These are phyloP conservation scores for Aphanoascus verrucosus DNA, from an alignment of 2,329 filamentous ascomycete species.

Conservation along the genomic window DNA sequence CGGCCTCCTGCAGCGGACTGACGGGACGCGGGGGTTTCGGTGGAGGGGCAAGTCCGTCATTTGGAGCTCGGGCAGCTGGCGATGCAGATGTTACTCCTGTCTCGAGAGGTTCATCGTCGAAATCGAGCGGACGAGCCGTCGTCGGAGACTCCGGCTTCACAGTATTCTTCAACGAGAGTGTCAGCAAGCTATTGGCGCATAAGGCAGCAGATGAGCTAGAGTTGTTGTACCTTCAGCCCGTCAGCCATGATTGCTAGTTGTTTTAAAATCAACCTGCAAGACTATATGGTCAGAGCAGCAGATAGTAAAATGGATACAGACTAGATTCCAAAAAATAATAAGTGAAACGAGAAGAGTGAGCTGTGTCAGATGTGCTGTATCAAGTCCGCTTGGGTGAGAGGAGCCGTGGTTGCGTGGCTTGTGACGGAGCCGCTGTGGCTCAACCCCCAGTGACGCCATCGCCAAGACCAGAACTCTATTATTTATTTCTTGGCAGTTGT, in stretches of 20 bases:
- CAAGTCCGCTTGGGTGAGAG: background rate
- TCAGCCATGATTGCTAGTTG: constrained; percentile 8
- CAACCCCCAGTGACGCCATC: constrained; percentile 9
- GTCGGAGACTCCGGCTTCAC: constrained; percentile 43
- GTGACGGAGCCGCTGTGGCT: constrained; percentile 5
- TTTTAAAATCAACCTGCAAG: background rate
- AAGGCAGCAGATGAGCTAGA: background rate
- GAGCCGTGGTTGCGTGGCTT: background rate
- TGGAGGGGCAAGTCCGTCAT: constrained; percentile 30
- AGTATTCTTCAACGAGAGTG: constrained; percentile 15
- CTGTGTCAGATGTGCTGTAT: background rate
- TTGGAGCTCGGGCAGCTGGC: constrained; percentile 18
- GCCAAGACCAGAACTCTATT: background rate
- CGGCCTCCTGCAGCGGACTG: constrained; percentile 71
- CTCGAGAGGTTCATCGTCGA: constrained; percentile 46
- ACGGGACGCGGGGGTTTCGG: constrained; percentile 77
- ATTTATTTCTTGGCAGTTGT: background rate
- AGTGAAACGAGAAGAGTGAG: background rate
- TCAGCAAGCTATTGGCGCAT: background rate
- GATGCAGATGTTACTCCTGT: constrained; percentile 24
- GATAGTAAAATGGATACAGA: background rate
- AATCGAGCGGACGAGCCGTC: constrained; percentile 47
- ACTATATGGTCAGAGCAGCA: background rate
- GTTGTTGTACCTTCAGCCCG: constrained; percentile 6
- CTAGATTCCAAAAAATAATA: background rate